These are phyloP conservation scores for Ilyonectria mors-panacis DNA, from an alignment of 2,329 filamentous ascomycete genomes.

Conservation along the genomic window DNA sequence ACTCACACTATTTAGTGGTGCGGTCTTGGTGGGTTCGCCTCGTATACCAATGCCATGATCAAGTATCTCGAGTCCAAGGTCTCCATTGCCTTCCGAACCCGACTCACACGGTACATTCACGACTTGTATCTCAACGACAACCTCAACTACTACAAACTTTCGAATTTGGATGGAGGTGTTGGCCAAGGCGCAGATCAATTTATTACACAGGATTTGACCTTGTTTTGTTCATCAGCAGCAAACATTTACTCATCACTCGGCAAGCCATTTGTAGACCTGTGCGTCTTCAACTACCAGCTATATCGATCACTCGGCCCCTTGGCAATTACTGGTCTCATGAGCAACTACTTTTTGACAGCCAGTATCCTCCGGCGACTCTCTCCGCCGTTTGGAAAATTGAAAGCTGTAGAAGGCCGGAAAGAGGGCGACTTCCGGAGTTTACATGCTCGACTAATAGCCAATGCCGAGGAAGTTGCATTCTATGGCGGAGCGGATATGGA, in stretches of 20 bases:
- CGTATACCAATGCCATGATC: conserved; percentile 99
- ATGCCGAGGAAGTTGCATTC: conserved; percentile 97
- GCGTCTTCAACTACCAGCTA: conserved; percentile 98
- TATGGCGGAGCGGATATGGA: conserved; percentile 97
- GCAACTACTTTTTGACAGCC: conserved; percentile 95
- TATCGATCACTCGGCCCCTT: conserved; percentile 92
- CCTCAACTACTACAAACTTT: conserved; percentile 95
- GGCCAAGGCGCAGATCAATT: conserved; percentile 95
- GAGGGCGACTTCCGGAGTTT: conserved; percentile 95
- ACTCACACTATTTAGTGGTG: conserved; percentile 75
- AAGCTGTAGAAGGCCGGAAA: conserved; percentile 93
- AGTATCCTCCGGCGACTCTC: conserved; percentile 90
- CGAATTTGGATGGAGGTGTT: conserved; percentile 92
- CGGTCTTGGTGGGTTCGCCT: conserved; percentile 91
- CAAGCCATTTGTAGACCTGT: conserved; percentile 97
- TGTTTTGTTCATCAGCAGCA: conserved; percentile 94
- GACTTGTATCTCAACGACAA: conserved; percentile 96
- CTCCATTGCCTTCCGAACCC: conserved; percentile 96
- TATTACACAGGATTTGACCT: conserved; percentile 95
- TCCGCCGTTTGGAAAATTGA: conserved; percentile 96
- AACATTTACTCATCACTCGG: conserved; percentile 95
- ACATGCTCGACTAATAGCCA: conserved; percentile 93
- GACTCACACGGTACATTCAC: conserved; percentile 95
- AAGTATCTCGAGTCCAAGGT: conserved; percentile 98
- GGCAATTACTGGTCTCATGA: conserved; percentile 86